phyloP scores from a whole-genome alignment of 2,329 filamentous ascomycete genomes.

The Penicillium sp. region DNA sequence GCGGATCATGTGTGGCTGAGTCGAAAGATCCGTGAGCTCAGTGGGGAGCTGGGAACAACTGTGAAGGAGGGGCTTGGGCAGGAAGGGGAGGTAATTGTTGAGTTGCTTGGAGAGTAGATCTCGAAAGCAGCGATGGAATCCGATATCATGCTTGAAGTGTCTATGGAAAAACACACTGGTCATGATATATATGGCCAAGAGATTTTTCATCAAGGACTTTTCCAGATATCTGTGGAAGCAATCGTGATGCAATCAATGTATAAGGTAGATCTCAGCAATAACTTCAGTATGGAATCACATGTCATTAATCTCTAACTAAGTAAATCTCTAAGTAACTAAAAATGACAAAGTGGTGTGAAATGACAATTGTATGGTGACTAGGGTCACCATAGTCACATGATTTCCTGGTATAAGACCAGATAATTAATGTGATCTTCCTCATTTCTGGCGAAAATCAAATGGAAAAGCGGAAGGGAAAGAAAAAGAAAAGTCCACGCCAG shows the following conservation, averaged over 20 bases:
- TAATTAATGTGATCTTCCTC: too few species aligned
- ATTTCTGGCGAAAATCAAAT: too few species aligned
- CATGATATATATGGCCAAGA: neutral
- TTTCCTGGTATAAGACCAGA: too few species aligned
- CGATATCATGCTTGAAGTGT: neutral
- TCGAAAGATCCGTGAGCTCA: neutral
- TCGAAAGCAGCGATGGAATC: too few species aligned
- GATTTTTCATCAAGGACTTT: neutral
- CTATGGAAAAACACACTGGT: neutral
- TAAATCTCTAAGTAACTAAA: too few species aligned
- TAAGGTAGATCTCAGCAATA: neutral
- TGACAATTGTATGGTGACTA: too few species aligned
- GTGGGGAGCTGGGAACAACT: neutral
- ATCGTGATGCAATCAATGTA: neutral
- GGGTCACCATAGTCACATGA: too few species aligned
- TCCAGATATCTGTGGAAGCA: neutral
- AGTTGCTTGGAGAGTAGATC: neutral
- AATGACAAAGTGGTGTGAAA: too few species aligned
- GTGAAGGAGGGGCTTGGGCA: neutral
- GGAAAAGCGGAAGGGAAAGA: too few species aligned
- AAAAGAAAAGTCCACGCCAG: too few species aligned
- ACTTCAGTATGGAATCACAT: neutral
- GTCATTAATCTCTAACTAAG: neutral
- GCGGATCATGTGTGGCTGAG: constrained; percentile 25
- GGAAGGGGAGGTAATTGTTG: neutral